Percentiles rank a stretch among this genome's conserved stretches.
These are phyloP conservation scores for Periconia macrospinosa DNA, from an alignment of 2,329 filamentous ascomycete genomes.

Conservation along the genomic window DNA sequence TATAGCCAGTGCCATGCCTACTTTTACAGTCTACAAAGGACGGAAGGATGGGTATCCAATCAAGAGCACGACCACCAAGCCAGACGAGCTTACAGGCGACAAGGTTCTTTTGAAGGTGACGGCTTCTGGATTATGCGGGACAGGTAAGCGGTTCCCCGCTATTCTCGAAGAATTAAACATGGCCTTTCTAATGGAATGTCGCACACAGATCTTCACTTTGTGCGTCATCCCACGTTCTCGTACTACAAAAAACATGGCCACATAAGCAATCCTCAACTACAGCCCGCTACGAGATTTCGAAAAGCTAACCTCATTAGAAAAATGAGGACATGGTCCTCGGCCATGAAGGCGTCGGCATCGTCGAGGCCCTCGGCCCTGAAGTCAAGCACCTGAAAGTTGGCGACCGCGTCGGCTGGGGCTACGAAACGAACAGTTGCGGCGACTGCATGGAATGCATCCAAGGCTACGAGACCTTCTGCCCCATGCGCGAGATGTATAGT, in stretches of 20 bases:
- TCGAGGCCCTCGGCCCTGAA: constrained; percentile 49
- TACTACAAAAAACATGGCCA: background rate
- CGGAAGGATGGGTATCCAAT: background rate
- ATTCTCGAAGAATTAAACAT: background rate
- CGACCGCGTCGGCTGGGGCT: constrained; percentile 52
- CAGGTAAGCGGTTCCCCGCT: background rate
- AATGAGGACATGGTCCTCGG: constrained; percentile 47
- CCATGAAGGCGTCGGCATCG: constrained; percentile 55
- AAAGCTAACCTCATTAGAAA: background rate
- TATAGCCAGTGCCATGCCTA: background rate
- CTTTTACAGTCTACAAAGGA: background rate
- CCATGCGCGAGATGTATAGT: constrained; percentile 44
- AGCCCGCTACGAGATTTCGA: no score
- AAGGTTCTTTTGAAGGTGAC: background rate
- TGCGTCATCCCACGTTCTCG: background rate
- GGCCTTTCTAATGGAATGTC: background rate
- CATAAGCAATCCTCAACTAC: no score
- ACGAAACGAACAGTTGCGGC: constrained; percentile 44
- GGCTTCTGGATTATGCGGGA: background rate
- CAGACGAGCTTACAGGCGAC: background rate
- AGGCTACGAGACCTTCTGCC: constrained; percentile 45
- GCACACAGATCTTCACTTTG: background rate
- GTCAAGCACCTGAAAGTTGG: constrained; percentile 49
- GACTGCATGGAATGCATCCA: constrained; percentile 46
- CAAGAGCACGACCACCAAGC: background rate